phyloP scores from a whole-genome alignment of 2,329 filamentous ascomycete genomes.

The Tolypocladium tundrense region DNA sequence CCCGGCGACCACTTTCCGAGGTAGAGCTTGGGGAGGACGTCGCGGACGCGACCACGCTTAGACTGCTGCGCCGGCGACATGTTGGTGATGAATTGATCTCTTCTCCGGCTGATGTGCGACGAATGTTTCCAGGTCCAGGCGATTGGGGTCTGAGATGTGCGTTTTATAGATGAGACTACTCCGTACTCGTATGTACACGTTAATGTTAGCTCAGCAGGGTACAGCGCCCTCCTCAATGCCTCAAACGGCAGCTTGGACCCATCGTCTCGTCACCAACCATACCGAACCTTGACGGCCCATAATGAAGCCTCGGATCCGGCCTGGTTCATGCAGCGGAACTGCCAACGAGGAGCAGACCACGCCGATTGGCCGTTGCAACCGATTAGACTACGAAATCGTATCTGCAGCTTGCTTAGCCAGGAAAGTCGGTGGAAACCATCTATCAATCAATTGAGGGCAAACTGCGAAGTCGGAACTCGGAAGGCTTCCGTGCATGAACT shows the following conservation, averaged over 20 bases:
- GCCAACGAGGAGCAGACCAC: not conserved
- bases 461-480: not conserved
- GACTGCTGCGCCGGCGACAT: not conserved
- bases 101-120: not conserved
- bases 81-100: not conserved
- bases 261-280: not conserved
- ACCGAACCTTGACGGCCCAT: not conserved
- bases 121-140: not conserved
- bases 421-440: not conserved
- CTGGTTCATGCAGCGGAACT: not conserved
- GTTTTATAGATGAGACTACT: not conserved
- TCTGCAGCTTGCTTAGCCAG: not conserved
- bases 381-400: not conserved
- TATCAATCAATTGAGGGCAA: not conserved
- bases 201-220: not conserved
- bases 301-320: not conserved
- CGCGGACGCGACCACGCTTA: conserved; percentile 24
- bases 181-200: not conserved
- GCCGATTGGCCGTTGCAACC: not conserved
- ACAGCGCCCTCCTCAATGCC: not conserved
- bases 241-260: not conserved
- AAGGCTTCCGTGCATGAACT: not conserved
- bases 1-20: conserved; percentile 33
- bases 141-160: not conserved
- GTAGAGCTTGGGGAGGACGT: conserved; percentile 31